phyloP scores from a whole-genome alignment of 148 eudicot species.

The Camellia lanceoleosa region DNA sequence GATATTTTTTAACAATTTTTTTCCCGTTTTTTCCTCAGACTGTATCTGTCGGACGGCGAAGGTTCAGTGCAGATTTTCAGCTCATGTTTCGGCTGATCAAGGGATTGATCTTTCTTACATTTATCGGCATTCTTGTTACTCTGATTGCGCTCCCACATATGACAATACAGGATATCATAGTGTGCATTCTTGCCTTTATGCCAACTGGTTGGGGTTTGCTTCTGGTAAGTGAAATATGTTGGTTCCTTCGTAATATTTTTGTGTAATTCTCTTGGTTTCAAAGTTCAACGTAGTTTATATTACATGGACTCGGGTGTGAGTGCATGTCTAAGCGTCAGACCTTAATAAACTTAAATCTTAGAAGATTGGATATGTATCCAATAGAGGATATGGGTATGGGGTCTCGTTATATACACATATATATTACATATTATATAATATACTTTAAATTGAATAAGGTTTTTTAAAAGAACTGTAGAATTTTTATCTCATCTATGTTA shows the following conservation, averaged over 20 bases:
- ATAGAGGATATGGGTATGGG: too few species aligned
- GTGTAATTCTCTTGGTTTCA: background rate
- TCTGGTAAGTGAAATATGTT: slow-evolving; percentile 26
- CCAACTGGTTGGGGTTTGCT: slow-evolving; percentile 90
- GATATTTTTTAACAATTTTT: background rate
- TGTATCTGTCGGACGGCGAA: slow-evolving; percentile 51
- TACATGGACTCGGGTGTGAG: too few species aligned
- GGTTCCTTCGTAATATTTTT: background rate
- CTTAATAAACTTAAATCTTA: too few species aligned
- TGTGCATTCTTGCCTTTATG: slow-evolving; percentile 91
- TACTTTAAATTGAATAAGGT: too few species aligned
- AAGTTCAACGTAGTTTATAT: too few species aligned
- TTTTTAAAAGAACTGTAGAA: too few species aligned
- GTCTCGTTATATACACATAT: too few species aligned
- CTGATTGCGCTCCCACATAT: slow-evolving; percentile 63
- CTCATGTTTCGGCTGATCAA: slow-evolving; percentile 53
- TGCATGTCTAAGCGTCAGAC: too few species aligned
- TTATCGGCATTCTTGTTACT: slow-evolving; percentile 42
- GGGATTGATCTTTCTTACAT: slow-evolving; percentile 46
- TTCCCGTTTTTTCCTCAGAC: slow-evolving; percentile 27
- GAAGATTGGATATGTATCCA: too few species aligned
- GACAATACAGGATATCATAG: slow-evolving; percentile 66
- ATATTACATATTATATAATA: too few species aligned
- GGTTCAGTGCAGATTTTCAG: slow-evolving; percentile 56
- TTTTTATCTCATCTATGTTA: too few species aligned